Evolutionary conservation across 202 grass and related monocot species (phyloP).

Genomic region (Digitaria exilis): DNA sequence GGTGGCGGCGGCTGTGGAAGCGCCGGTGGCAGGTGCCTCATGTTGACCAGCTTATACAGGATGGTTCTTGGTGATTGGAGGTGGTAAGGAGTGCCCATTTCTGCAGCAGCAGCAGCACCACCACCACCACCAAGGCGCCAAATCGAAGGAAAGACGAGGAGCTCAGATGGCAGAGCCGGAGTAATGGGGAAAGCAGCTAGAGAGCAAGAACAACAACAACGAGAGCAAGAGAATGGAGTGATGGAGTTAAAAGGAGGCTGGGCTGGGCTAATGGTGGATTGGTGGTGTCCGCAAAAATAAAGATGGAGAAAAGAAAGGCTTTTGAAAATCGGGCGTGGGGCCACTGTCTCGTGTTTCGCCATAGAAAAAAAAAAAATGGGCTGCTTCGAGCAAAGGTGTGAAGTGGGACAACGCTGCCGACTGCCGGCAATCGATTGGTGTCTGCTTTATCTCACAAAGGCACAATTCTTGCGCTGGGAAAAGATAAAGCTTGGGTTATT

Average conservation of each 20-base stretch:
- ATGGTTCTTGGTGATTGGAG: constrained; percentile 47
- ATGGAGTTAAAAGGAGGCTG: constrained; percentile 49
- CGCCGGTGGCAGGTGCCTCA: constrained; percentile 18
- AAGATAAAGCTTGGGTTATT: constrained; percentile 33
- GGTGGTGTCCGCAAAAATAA: constrained; percentile 41
- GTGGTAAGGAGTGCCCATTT: constrained; percentile 47
- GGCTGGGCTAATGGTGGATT: constrained; percentile 41
- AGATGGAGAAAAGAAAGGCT: constrained; percentile 48
- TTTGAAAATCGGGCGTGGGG: constrained; percentile 53
- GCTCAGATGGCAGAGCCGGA: neutral
- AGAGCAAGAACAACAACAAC: constrained; percentile 33
- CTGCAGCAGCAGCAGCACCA: constrained; percentile 16
- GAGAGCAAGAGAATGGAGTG: constrained; percentile 61
- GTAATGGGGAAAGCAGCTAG: constrained; percentile 37
- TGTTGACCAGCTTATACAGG: constrained; percentile 34
- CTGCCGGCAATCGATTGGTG: constrained; percentile 24
- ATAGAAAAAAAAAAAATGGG: constrained; percentile 53
- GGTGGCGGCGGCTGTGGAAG: neutral
- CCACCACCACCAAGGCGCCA: constrained; percentile 40
- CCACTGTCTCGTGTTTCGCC: constrained; percentile 37
- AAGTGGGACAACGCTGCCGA: constrained; percentile 35
- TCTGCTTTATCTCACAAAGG: constrained; percentile 56
- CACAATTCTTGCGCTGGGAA: constrained; percentile 48
- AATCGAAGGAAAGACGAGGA: constrained; percentile 23
- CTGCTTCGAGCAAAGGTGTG: constrained; percentile 49